Base-by-base conservation (phyloP, 495 filamentous ascomycete genomes). In the Choiromyces venosus region DNA sequence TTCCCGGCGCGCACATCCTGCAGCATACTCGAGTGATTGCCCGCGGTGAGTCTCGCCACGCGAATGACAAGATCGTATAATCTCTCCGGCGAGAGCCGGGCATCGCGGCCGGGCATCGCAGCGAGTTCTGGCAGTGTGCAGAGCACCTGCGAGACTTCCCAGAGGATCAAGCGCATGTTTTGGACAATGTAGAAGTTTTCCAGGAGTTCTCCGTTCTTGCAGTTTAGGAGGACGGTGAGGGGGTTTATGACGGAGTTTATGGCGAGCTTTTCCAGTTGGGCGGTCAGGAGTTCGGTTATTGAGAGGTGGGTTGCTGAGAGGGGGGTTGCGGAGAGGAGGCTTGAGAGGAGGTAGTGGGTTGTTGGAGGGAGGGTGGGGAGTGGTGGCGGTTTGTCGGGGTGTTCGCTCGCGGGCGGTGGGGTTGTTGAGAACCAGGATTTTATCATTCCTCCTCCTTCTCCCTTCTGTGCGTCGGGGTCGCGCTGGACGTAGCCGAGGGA, bases 201-300 rank as follows among this genome's bases (percentile, higher is more conserved):
- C 6, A 96, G 86, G 0, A 97, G 79, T 46, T 87, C 85, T 37
- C 94, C 92, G 75, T 97, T 97, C 56, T 86, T 84, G 79, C 89
- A 90, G 70, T 90, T 84, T 70, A 92, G 84, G 3, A 96, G 80
- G 5, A 87, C 90, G 0, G 93, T 94, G 6, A 97, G 82, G 0
- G 94, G 92, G 79, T 95, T 92, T 70, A 98, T 89, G 67, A 94
- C 83, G 52, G 88, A 85, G 80, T 96, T 95, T 73, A 94, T 85
- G 18, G 89, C 91, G 1, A 97, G 85, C 79, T 96, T 91, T 70
- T 94, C 90, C 12, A 97, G 85, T 81, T 96, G 90, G 40, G 88
- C 78, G 4, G 84, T 80, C 75, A 89, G 85, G 33, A 91, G 82
- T 46, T 89, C 86, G 7, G 82, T 72, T 16, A 85, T 81, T 0